Evolutionary conservation across 2,329 filamentous ascomycete species (phyloP), one percentile per base, ranked within the genome.

Genomic region (Colletotrichum cereale): DNA sequence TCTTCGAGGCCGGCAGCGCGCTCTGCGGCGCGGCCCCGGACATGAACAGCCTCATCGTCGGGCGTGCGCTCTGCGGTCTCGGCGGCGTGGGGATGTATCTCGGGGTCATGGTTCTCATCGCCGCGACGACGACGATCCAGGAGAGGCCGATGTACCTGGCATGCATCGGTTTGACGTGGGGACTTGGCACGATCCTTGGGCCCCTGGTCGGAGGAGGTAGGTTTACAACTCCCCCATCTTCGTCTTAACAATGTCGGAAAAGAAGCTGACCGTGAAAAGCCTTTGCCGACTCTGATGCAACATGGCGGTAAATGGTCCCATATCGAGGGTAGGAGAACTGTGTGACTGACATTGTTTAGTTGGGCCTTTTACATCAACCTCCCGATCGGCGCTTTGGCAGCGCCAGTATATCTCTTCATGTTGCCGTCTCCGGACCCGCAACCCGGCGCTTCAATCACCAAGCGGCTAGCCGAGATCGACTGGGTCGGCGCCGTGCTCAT

Each of bases 321-420:
- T n/a, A 10, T 44, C n/a, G n/a, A 24, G 42, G 0, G 2, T 38
- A 2, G 16, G 47, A 1, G 36, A n/a, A 11, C 36, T 14, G 21
- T 34, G 0, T 21, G 14, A 29, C 65, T 71, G 1, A 71, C 50
- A 0, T 11, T 5, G 0, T 21, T 2, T 5, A 71, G 69, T 3
- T 84, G 80, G 80, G 78, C 79, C 0, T 84, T 84, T 62, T 90
- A 90, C 72, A 86, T 89, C 76, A 89, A 89, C 70, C 79, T 89
- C 7, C 79, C 85, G 58, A 84, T 84, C n/a, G 86, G 79, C 18
- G 84, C 76, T 8, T 58, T 79, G 73, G 72, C 75, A 7, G 71
- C 75, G 2, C 79, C 80, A 1, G 75, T 77, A 6, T 79, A 76
- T 48, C 26, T 82, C 52, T 77, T 79, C 48, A 67, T 78, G 31